Conservation (phyloP, 1,139 yeast genomes). For the Suhomyces chickasaworum region DNA sequence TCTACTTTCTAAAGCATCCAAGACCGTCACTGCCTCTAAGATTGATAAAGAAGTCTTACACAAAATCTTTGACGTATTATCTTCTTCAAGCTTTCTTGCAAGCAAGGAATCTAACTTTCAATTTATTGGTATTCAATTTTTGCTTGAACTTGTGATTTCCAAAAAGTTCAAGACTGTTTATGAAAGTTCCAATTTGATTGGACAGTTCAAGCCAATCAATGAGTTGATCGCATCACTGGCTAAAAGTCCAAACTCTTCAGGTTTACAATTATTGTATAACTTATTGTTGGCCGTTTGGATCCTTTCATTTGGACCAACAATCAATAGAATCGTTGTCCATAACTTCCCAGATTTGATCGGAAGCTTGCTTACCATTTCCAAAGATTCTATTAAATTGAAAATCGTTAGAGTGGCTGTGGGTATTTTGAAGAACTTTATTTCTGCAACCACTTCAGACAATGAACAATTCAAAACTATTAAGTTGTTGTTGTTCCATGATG, state of each 20-base stretch:
- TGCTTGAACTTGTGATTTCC: conserved; percentile 60
- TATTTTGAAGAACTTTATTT: conserved; percentile 62
- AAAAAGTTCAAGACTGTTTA: conserved; percentile 61
- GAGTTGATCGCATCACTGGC: conserved; percentile 36
- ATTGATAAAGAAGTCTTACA: conserved; percentile 40
- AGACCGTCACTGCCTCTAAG: conserved; percentile 15
- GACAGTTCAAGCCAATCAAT: conserved; percentile 57
- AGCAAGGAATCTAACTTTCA: conserved; percentile 55
- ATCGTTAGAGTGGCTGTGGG: conserved; percentile 81
- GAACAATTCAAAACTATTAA: conserved; percentile 59
- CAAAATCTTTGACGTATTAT: conserved; percentile 46
- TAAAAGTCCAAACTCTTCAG: conserved; percentile 51
- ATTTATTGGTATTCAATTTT: conserved; percentile 67
- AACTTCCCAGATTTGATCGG: conserved; percentile 64
- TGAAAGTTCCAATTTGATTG: conserved; percentile 52
- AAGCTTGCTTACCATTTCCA: conserved; percentile 49
- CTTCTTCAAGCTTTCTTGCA: conserved; percentile 43
- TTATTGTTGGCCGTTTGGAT: conserved; percentile 81
- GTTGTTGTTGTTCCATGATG: conserved; percentile 74
- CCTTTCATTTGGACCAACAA: conserved; percentile 65
- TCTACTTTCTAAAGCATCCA: conserved; percentile 35
- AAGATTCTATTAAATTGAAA: conserved; percentile 88
- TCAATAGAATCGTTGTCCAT: conserved; percentile 57
- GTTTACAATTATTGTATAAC: conserved; percentile 83
- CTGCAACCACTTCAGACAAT: conserved; percentile 29